Percentiles rank a stretch among this genome's conserved stretches.
phyloP scores from a whole-genome alignment of 225 moss, liverwort and hornwort genomes.

The Pseudoscleropodium purum region DNA sequence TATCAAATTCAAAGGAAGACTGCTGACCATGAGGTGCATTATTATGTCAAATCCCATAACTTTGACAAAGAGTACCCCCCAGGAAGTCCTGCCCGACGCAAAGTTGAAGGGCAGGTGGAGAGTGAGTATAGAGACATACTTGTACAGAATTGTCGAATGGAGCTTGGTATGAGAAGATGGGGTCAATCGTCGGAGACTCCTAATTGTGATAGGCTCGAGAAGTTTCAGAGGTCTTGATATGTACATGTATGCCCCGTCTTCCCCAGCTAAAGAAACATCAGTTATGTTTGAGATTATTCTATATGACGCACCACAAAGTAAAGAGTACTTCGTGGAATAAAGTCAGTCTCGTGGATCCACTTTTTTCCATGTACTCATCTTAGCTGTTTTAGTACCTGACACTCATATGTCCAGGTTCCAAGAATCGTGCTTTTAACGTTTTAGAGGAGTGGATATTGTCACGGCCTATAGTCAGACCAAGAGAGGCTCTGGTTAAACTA shows the following conservation, averaged over 20 bases:
- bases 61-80: conserved; percentile 77
- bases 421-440: neutral
- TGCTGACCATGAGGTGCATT: conserved; percentile 67
- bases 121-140: conserved; percentile 90
- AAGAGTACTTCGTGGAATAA: conserved; percentile 32
- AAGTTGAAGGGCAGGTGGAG: conserved; percentile 81
- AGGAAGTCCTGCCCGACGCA: conserved; percentile 65
- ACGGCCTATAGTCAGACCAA: neutral
- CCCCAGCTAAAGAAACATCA: conserved; percentile 5
- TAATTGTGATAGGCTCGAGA: conserved; percentile 82
- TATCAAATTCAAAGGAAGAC: conserved; percentile 81
- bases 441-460: conserved; percentile 8
- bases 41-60: conserved; percentile 73
- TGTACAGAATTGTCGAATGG: conserved; percentile 92
- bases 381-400: conserved; percentile 7
- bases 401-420: neutral
- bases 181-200: conserved; percentile 74
- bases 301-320: conserved; percentile 11
- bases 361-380: conserved; percentile 17
- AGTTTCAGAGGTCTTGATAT: conserved; percentile 54
- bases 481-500: neutral
- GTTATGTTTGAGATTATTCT: conserved; percentile 25
- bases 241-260: conserved; percentile 17
- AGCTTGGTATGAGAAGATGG: conserved; percentile 79
- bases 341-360: conserved; percentile 12